A percentile compares a stretch with the other conserved stretches of the same genome.
phyloP scores from a whole-genome alignment of 768 basidiomycete species.

The Mycena galopus region DNA sequence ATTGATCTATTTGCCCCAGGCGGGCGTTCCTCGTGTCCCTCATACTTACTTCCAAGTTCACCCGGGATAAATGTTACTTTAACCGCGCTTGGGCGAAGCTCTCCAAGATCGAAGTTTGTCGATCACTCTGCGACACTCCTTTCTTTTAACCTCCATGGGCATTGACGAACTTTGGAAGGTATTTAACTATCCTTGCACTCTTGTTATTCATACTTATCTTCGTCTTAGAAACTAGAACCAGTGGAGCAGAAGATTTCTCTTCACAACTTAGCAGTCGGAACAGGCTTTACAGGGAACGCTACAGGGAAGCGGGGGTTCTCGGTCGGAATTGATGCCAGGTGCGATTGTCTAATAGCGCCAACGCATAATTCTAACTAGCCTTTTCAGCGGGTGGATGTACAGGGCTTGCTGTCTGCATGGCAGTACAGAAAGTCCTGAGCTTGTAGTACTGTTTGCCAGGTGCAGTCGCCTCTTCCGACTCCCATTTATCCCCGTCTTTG shows the following conservation, averaged over 20 bases:
- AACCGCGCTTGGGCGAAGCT: background rate
- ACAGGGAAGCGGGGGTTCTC: conserved; percentile 47
- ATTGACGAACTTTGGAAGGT: conserved; percentile 12
- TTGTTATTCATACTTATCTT: background rate
- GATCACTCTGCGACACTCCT: conserved; percentile 7
- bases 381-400: conserved; percentile 31
- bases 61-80: no score
- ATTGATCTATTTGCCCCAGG: no score
- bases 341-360: background rate
- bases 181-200: background rate
- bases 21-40: no score
- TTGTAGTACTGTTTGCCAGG: conserved; percentile 61
- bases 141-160: conserved; percentile 1
- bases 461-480: conserved; percentile 52
- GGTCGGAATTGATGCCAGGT: conserved; percentile 56
- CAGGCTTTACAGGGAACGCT: conserved; percentile 49
- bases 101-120: background rate
- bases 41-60: no score
- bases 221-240: conserved; percentile 48
- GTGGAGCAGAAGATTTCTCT: conserved; percentile 50
- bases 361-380: background rate
- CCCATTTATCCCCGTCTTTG: conserved; percentile 58
- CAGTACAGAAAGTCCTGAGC: conserved; percentile 55
- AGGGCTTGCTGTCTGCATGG: conserved; percentile 46
- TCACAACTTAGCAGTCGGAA: conserved; percentile 46